Conservation (phyloP, 2,329 filamentous ascomycete species). For the Paecilomyces niveus region DNA sequence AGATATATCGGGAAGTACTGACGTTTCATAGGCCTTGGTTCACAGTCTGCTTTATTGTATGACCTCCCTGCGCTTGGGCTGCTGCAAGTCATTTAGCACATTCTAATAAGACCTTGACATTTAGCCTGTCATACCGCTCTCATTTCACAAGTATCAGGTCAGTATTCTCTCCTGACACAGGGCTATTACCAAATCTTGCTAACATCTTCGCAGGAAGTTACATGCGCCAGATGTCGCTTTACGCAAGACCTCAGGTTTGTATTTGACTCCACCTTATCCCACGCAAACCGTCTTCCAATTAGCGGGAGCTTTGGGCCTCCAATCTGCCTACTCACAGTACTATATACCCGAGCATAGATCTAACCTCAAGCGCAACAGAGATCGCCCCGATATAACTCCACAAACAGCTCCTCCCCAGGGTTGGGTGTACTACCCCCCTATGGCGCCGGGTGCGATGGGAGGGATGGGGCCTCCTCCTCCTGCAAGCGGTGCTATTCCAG, state of each 20-base stretch:
- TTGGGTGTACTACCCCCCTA: not conserved
- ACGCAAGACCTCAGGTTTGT: conserved; percentile 30
- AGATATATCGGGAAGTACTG: not conserved
- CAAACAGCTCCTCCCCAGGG: conserved; percentile 25
- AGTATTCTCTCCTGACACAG: not conserved
- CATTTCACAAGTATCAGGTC: conserved; percentile 34
- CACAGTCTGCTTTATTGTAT: conserved; percentile 39
- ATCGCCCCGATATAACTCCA: conserved; percentile 32
- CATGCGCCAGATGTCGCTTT: conserved; percentile 30
- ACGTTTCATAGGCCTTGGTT: conserved; percentile 33
- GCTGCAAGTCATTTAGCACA: not conserved
- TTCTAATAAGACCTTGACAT: not conserved
- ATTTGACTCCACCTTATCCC: too few species aligned
- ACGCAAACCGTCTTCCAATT: not conserved
- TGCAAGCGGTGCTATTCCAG: not conserved
- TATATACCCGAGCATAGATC: not conserved
- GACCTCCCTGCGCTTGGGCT: conserved; percentile 2
- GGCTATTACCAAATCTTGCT: conserved; percentile 2
- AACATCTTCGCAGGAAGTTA: conserved; percentile 27
- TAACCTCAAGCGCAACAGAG: conserved; percentile 11
- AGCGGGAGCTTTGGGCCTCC: not conserved
- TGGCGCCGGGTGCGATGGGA: not conserved
- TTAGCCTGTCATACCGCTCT: conserved; percentile 32
- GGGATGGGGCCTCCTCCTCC: not conserved
- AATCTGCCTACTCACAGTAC: not conserved